Evolutionary conservation across 176 grass and related monocot genomes (phyloP).

Genomic region (Guadua angustifolia): DNA sequence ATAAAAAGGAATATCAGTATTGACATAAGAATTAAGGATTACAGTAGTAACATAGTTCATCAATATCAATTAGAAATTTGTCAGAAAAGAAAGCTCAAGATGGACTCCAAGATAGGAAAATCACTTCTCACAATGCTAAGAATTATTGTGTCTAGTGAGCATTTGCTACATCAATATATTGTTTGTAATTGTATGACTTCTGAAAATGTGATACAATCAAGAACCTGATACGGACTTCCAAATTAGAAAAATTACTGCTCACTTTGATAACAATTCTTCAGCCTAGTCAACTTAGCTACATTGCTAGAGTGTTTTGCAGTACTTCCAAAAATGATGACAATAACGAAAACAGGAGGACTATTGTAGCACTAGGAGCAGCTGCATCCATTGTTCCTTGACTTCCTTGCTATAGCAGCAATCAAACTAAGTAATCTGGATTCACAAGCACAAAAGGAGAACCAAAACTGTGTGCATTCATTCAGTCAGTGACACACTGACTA

Average conservation of each 20-base stretch:
- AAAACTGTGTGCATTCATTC: not conserved
- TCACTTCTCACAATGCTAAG: not conserved
- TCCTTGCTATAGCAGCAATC: not conserved
- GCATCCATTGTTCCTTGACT: not conserved
- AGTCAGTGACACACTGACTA: not conserved
- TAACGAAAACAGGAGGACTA: not conserved
- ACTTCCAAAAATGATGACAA: slow-evolving; percentile 10
- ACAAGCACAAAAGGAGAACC: slow-evolving; percentile 13
- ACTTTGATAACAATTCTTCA: not conserved
- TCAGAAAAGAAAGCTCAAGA: not conserved
- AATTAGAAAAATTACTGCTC: slow-evolving; percentile 8
- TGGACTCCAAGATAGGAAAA: slow-evolving; percentile 16
- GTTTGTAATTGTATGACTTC: slow-evolving; percentile 9
- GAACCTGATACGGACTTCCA: not conserved
- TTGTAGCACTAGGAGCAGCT: not conserved
- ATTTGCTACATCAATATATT: slow-evolving; percentile 8
- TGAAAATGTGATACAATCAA: not conserved
- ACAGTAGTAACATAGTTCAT: not conserved
- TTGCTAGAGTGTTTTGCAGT: not conserved
- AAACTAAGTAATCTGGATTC: not conserved
- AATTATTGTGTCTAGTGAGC: slow-evolving; percentile 14
- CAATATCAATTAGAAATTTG: slow-evolving; percentile 2
- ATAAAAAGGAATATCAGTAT: not conserved
- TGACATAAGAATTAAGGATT: slow-evolving; percentile 15
- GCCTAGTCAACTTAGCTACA: not conserved